A percentile compares a stretch with the other conserved stretches of the same genome.
These are phyloP conservation scores for Blastocystis sp. DNA, from an alignment of 352 stramenopile species.

Conservation along the genomic window DNA sequence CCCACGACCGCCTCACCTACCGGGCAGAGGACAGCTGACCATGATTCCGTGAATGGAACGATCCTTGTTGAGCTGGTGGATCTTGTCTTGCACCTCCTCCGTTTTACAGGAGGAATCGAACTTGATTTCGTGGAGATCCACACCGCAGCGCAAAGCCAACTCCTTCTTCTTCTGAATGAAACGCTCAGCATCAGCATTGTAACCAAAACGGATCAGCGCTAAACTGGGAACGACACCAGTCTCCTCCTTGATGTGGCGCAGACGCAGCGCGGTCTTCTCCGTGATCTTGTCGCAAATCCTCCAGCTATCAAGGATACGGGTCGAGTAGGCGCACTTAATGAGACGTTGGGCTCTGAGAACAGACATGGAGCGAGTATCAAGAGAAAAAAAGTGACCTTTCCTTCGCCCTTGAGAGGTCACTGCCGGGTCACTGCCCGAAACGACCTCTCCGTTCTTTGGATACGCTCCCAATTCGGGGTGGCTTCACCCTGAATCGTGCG, in stretches of 20 bases:
- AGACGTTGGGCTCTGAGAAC: conserved; percentile 33
- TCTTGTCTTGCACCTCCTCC: conserved; percentile 68
- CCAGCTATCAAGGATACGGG: conserved; percentile 60
- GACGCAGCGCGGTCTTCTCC: conserved; percentile 55
- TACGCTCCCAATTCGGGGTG: too few relatives aligned
- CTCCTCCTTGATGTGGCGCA: conserved; percentile 69
- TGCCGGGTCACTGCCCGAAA: conserved; percentile 44
- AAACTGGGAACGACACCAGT: conserved; percentile 39
- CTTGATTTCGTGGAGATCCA: conserved; percentile 62
- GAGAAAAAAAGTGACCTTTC: conserved; percentile 49
- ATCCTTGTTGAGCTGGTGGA: conserved; percentile 69
- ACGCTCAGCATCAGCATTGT: conserved; percentile 67
- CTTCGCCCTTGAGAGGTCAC: not conserved
- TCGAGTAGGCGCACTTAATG: conserved; percentile 41
- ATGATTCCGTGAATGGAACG: conserved; percentile 71
- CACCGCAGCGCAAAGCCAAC: conserved; percentile 54
- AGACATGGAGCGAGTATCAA: conserved; percentile 19
- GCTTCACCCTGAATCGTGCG: too few relatives aligned
- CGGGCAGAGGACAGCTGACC: conserved; percentile 41
- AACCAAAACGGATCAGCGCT: conserved; percentile 60
- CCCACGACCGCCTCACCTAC: not conserved
- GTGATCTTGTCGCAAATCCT: conserved; percentile 38
- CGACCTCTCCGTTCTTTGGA: not conserved
- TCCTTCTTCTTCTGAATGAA: conserved; percentile 73
- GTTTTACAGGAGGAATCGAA: conserved; percentile 70